Evolutionary conservation across 139 green algal genomes (phyloP).

Genomic region (Desmodesmus armatus): DNA sequence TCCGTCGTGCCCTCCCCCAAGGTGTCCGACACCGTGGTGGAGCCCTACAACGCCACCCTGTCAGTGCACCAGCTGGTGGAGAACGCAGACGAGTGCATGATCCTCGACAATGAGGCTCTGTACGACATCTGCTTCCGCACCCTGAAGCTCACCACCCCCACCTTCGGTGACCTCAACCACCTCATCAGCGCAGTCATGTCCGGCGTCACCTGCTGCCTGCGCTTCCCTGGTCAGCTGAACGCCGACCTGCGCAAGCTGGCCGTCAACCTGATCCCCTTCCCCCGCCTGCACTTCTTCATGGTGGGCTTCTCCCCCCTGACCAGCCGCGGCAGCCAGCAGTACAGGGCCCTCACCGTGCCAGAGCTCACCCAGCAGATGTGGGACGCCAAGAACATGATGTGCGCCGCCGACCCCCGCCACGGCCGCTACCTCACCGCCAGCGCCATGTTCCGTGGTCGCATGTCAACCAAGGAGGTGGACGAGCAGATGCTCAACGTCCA

Average conservation of each 20-base stretch:
- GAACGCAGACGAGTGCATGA: slow-evolving; percentile 99
- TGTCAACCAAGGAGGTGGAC: slow-evolving; percentile 99
- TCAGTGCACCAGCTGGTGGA: slow-evolving; percentile 99
- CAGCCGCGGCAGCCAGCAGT: slow-evolving; percentile 96
- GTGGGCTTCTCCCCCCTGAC: slow-evolving; percentile 98
- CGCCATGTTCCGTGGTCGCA: slow-evolving; percentile 96
- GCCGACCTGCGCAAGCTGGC: slow-evolving; percentile 99
- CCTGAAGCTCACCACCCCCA: slow-evolving; percentile 98
- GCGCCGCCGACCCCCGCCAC: slow-evolving; percentile 97
- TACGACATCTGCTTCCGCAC: slow-evolving; percentile 99
- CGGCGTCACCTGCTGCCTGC: slow-evolving; percentile 99
- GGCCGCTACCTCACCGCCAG: slow-evolving; percentile 98
- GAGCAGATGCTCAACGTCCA: slow-evolving; percentile 99
- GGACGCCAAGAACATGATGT: slow-evolving; percentile 99
- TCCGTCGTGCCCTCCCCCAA: slow-evolving; percentile 99
- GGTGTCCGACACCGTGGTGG: slow-evolving; percentile 99
- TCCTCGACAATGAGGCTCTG: slow-evolving; percentile 98
- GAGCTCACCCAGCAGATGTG: slow-evolving; percentile 99
- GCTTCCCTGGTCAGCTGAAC: slow-evolving; percentile 99
- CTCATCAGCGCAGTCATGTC: slow-evolving; percentile 99
- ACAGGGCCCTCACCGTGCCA: slow-evolving; percentile 96
- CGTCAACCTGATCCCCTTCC: slow-evolving; percentile 99
- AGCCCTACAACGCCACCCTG: slow-evolving; percentile 99
- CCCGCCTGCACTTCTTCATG: slow-evolving; percentile 99
- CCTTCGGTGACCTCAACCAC: slow-evolving; percentile 98